Evolutionary conservation across 805 yeast species (phyloP), one percentile per base, ranked within the genome.

Genomic region (Sugiyamaella qingdaonensis): DNA sequence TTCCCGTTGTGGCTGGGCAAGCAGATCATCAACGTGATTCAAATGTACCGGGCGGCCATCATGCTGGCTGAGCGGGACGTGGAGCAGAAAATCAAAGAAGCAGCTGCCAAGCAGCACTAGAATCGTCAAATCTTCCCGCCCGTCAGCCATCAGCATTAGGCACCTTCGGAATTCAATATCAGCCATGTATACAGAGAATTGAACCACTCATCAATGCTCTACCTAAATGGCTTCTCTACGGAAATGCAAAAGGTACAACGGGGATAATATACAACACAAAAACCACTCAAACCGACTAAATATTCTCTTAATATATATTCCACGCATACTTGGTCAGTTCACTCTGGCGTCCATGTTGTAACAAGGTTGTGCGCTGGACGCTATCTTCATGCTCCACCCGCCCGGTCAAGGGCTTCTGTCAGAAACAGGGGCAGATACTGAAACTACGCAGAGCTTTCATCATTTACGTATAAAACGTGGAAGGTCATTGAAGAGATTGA

Each of bases 1-100:
- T 77, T 86, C 57, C 99, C 99, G 31, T 78, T 91, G 51, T 94
- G 96, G 88, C 67, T 81, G 18, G 88, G 90, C 73, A 94, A 94
- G 73, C 99, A 94, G 74, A 69, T 85, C 54, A 86, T 95, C 58
- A 94, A 95, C 67, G 83, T 88, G 18, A 81, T 94, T 56, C 99
- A 94, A 73, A 72, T 94, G 79, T 78, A 81, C 53, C 83, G 86
- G 62, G 99, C 99, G 10, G 89, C 95, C 10, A 68, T 85, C 35
- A 76, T 81, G 50, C 78, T 94, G 64, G 97, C 97, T 10, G 80
- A 78, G 55, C 65, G 79, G 54, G 99, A 94, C 67, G 87, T 86
- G 11, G 77, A 74, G 50, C 81, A 75, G 11, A 76, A 75, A 51
- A 72, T 68, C 56, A 49, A 54, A 47, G 55, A 37, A 37, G 52